Percentiles rank a stretch among this genome's conserved stretches.
Evolutionary conservation across 1,139 yeast species (phyloP).

Genomic region (Taphrina deformans): DNA sequence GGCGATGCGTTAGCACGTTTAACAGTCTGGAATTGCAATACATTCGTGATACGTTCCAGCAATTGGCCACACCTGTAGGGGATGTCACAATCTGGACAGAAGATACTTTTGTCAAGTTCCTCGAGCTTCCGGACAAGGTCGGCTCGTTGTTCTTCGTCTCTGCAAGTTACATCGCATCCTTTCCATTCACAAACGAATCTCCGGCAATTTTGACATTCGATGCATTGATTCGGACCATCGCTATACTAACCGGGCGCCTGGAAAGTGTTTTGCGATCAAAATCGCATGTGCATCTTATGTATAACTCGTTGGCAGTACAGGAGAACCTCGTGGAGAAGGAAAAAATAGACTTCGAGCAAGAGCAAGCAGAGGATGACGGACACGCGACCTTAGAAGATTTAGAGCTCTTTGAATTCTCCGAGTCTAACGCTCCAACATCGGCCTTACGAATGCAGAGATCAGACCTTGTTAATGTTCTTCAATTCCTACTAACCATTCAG

Average conservation of each 20-base stretch:
- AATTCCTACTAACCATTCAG: conserved; percentile 3
- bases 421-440: background rate
- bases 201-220: conserved; percentile 2
- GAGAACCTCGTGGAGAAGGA: background rate
- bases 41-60: background rate
- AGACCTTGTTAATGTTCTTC: background rate
- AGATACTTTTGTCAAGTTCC: conserved; percentile 20
- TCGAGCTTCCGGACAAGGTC: conserved; percentile 14
- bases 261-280: background rate
- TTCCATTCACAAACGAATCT: conserved; percentile 9
- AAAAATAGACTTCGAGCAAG: background rate
- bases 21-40: background rate
- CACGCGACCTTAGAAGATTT: background rate
- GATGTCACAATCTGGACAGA: conserved; percentile 8
- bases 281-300: background rate
- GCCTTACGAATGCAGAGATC: background rate
- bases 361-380: background rate
- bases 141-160: conserved; percentile 8
- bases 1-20: background rate
- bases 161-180: conserved; percentile 22
- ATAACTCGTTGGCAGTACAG: background rate
- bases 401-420: background rate
- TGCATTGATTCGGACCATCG: background rate
- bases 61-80: conserved; percentile 12
- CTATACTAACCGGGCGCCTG: background rate